Base-by-base conservation (phyloP, 352 stramenopile genomes). In the Phytopythium litorale region DNA sequence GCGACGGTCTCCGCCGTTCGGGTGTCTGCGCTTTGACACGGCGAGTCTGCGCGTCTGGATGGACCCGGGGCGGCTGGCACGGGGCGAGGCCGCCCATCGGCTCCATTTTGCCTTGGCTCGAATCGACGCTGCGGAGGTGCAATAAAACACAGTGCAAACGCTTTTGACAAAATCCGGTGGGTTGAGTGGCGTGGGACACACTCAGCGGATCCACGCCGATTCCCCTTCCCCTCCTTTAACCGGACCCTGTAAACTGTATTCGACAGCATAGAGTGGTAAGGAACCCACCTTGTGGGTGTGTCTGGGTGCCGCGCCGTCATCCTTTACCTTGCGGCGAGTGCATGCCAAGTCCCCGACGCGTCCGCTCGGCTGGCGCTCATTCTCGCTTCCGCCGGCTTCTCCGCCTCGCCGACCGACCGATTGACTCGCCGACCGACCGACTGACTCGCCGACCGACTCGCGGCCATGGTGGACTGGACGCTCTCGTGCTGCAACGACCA, bases 401-500 rank as follows among this genome's bases (percentile, higher is more conserved):
- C 40, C 16, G 15, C 38, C 2, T 18, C 38, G n/a, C 35, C 35
- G 9, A 40, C 35, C 5, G 28, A 32, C 35, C 35, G 35, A 40
- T 16, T 15, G 35, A 40, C 35, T 40, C 35, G 35, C 35, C 35
- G 9, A 40, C 35, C 5, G 28, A 32, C 35, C 35, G 35, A 40
- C 4, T 15, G 35, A 40, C 35, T 40, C 35, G 35, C 38, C 15
- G 13, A 45, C 38, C 13, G 46, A n/a, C 25, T 1, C 6, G 23
- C n/a, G 19, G 32, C 49, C 48, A 72, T 72, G 60, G 59, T 82
- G 38, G 79, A 92, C 63, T 81, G 68, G 72, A 81, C 67, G 46
- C 78, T 94, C 61, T 72, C 78, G 67, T 96, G 88, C 81, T 96
- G 88, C 82, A 96, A 95, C 65, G 84, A 94, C 70, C 75, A 88